Conservation (phyloP, 106 monocot species). For the Dioscorea dumetorum region DNA sequence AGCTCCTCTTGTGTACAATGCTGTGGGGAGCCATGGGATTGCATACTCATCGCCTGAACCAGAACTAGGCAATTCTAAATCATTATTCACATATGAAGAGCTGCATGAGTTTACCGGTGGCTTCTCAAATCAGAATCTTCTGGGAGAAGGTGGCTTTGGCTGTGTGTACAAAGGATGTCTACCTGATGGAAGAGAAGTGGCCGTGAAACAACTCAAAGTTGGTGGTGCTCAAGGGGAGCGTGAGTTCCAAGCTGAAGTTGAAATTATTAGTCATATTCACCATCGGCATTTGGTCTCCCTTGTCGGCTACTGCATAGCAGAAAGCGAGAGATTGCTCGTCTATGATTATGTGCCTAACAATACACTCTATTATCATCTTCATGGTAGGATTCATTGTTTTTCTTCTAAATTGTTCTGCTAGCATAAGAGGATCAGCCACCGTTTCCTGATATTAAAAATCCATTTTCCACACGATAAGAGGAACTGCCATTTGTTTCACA, state of each 20-base stretch:
- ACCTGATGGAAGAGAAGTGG: slow-evolving; percentile 55
- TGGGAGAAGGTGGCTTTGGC: slow-evolving; percentile 80
- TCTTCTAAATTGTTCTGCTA: not conserved
- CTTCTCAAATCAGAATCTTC: slow-evolving; percentile 45
- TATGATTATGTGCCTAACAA: slow-evolving; percentile 73
- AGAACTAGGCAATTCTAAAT: slow-evolving; percentile 26
- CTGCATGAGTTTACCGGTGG: slow-evolving; percentile 33
- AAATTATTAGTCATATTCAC: slow-evolving; percentile 68
- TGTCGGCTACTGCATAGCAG: slow-evolving; percentile 60
- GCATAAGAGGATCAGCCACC: not conserved
- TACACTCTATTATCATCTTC: slow-evolving; percentile 73
- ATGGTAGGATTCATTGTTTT: slow-evolving; percentile 28
- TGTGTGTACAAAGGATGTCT: slow-evolving; percentile 63
- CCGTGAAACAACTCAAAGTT: slow-evolving; percentile 61
- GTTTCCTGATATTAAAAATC: not conserved
- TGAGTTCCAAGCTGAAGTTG: slow-evolving; percentile 69
- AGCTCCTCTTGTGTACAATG: slow-evolving; percentile 15
- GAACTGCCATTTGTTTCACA: not conserved
- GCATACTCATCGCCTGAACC: slow-evolving; percentile 30
- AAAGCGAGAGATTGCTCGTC: slow-evolving; percentile 51
- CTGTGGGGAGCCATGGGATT: slow-evolving; percentile 25
- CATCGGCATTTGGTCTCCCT: slow-evolving; percentile 72
- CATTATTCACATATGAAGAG: slow-evolving; percentile 47
- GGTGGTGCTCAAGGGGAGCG: slow-evolving; percentile 60
- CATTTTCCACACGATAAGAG: no score